These are phyloP conservation scores for Abelmoschus esculentus DNA, from an alignment of 345 rosid species.

Conservation along the genomic window DNA sequence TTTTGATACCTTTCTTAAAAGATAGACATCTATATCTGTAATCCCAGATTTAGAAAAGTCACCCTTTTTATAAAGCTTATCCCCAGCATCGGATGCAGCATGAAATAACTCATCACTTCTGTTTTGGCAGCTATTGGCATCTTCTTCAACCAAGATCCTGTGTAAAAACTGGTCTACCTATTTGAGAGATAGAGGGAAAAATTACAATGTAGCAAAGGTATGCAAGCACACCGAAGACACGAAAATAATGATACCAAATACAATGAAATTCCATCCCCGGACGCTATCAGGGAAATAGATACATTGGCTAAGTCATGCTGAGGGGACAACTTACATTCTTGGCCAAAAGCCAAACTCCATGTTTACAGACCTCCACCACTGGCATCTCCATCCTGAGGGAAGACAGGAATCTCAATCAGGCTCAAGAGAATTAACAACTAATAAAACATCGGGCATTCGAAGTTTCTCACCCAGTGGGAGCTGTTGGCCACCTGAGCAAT, in stretches of 20 bases:
- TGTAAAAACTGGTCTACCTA: constrained; percentile 83
- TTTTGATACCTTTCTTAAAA: constrained; percentile 51
- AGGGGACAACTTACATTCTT: constrained; percentile 45
- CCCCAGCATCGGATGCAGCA: constrained; percentile 55
- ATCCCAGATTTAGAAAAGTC: constrained; percentile 55
- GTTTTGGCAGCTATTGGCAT: constrained; percentile 32
- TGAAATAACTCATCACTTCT: constrained; percentile 34
- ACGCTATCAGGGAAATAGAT: not conserved
- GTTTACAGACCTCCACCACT: constrained; percentile 64
- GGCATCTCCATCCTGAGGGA: constrained; percentile 76
- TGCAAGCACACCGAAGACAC: not conserved
- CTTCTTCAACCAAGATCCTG: constrained; percentile 75
- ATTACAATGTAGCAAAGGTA: constrained; percentile 6
- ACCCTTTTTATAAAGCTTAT: constrained; percentile 50
- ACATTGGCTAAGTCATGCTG: constrained; percentile 2
- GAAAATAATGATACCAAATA: not conserved
- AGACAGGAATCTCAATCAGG: constrained; percentile 13
- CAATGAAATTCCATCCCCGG: not conserved
- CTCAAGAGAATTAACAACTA: not conserved
- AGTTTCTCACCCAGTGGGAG: constrained; percentile 54
- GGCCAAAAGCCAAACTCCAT: constrained; percentile 81
- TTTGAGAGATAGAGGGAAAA: not conserved
- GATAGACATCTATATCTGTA: constrained; percentile 48
- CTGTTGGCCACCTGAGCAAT: constrained; percentile 85
- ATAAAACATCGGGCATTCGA: not conserved